Percentiles rank a stretch among this genome's conserved stretches.
phyloP scores from a whole-genome alignment of 2,329 filamentous ascomycete species.

The Trichoderma sp. region DNA sequence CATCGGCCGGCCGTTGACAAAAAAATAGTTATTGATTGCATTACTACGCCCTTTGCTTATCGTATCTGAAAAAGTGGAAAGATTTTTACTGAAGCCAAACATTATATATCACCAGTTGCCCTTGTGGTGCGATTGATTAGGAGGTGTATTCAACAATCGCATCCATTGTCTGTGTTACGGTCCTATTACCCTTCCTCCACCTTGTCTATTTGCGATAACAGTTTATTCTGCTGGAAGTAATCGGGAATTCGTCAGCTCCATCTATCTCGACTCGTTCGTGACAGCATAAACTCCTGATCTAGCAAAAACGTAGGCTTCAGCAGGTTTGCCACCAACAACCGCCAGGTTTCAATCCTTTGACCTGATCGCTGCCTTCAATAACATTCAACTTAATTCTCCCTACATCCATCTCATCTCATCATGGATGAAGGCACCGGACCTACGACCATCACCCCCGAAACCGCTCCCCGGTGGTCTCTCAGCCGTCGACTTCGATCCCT shows the following conservation, averaged over 20 bases:
- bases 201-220: neutral
- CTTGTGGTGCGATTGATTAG: neutral
- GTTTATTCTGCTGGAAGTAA: neutral
- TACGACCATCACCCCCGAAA: conserved; percentile 46
- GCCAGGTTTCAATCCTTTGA: conserved; percentile 26
- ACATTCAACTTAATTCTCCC: neutral
- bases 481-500: conserved; percentile 29
- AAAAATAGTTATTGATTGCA: neutral
- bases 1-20: neutral
- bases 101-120: neutral
- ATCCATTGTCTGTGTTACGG: neutral
- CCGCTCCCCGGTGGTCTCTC: conserved; percentile 32
- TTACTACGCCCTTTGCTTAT: conserved; percentile 13
- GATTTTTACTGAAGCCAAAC: neutral
- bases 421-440: conserved; percentile 60
- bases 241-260: neutral
- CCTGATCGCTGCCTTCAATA: neutral
- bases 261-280: neutral
- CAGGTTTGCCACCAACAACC: conserved; percentile 29
- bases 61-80: conserved; percentile 9
- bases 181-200: neutral
- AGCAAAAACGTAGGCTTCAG: conserved; percentile 26
- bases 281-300: neutral
- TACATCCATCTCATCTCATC: conserved; percentile 1
- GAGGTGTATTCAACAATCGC: neutral